These are phyloP conservation scores for Phytophthora colocasiae DNA, from an alignment of 352 stramenopile genomes.

Conservation along the genomic window DNA sequence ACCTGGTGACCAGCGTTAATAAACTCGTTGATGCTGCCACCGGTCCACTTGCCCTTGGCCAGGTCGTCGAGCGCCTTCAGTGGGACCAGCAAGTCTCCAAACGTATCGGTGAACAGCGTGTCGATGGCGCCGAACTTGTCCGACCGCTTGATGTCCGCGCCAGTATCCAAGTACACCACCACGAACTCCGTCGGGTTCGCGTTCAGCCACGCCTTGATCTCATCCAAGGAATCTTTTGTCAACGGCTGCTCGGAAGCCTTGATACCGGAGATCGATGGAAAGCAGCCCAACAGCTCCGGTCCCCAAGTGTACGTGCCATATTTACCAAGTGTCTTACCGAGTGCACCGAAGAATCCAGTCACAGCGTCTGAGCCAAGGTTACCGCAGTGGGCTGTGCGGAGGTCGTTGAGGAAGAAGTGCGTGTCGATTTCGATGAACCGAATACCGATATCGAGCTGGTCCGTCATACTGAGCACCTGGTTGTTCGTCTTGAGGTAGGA, in stretches of 20 bases:
- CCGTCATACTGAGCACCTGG: conserved; percentile 64
- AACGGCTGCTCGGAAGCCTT: conserved; percentile 53
- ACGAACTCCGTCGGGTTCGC: conserved; percentile 59
- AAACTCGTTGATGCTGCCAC: conserved; percentile 49
- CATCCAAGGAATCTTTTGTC: conserved; percentile 46
- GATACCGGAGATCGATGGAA: conserved; percentile 71
- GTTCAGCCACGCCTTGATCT: conserved; percentile 63
- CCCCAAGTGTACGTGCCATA: conserved; percentile 57
- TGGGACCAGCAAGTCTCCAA: conserved; percentile 58
- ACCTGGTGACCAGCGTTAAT: conserved; percentile 54
- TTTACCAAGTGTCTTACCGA: conserved; percentile 49
- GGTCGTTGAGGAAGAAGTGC: conserved; percentile 49
- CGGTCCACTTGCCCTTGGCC: conserved; percentile 39
- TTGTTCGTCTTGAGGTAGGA: conserved; percentile 78
- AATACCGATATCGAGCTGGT: conserved; percentile 72
- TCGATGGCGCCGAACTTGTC: conserved; percentile 50
- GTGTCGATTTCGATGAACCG: conserved; percentile 62
- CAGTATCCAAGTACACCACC: conserved; percentile 66
- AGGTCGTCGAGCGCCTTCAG: conserved; percentile 45
- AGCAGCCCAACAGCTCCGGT: conserved; percentile 63
- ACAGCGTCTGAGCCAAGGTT: conserved; percentile 45
- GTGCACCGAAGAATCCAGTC: conserved; percentile 36
- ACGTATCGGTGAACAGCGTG: conserved; percentile 46
- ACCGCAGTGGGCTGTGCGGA: conserved; percentile 66
- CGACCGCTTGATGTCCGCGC: conserved; percentile 42